Percentiles rank a stretch among this genome's conserved stretches.
These are phyloP conservation scores for Brassica juncea DNA, from an alignment of 345 rosid species.

Conservation along the genomic window DNA sequence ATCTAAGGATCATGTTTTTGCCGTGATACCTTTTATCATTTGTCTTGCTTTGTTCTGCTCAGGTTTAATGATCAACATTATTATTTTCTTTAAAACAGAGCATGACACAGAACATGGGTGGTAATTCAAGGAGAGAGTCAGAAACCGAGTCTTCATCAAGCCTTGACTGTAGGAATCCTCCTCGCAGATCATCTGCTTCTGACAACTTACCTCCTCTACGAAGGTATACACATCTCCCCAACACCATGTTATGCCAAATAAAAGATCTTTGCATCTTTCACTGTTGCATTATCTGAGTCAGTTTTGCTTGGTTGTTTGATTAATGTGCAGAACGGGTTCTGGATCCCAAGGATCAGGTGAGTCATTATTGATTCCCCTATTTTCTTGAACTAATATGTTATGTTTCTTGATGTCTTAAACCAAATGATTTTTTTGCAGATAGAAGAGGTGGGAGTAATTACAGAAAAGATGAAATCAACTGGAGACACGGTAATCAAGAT, in stretches of 20 bases:
- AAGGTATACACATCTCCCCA: conserved; percentile 50
- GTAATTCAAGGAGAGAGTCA: conserved; percentile 63
- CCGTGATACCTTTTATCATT: background rate
- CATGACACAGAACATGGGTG: conserved; percentile 58
- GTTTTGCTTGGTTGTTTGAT: conserved; percentile 21
- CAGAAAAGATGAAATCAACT: conserved; percentile 70
- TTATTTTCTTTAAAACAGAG: conserved; percentile 40
- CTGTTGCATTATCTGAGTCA: background rate
- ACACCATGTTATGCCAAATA: conserved; percentile 9
- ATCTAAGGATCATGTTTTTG: background rate
- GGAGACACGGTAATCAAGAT: conserved; percentile 78
- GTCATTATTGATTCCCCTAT: conserved; percentile 23
- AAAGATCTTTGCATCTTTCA: conserved; percentile 11
- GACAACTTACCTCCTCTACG: conserved; percentile 86
- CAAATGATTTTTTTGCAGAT: conserved; percentile 33
- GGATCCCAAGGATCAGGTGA: conserved; percentile 73
- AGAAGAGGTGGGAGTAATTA: conserved; percentile 58
- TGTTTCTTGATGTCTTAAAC: conserved; percentile 13
- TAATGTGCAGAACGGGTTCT: conserved; percentile 52
- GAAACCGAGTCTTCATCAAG: conserved; percentile 59
- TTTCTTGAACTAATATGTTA: background rate
- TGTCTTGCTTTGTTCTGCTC: conserved; percentile 4
- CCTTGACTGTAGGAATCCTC: conserved; percentile 64
- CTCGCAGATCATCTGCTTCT: conserved; percentile 73
- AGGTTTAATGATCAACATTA: background rate